Evolutionary conservation across 2,329 filamentous ascomycete genomes (phyloP).

Genomic region (Blastomyces gilchristii): DNA sequence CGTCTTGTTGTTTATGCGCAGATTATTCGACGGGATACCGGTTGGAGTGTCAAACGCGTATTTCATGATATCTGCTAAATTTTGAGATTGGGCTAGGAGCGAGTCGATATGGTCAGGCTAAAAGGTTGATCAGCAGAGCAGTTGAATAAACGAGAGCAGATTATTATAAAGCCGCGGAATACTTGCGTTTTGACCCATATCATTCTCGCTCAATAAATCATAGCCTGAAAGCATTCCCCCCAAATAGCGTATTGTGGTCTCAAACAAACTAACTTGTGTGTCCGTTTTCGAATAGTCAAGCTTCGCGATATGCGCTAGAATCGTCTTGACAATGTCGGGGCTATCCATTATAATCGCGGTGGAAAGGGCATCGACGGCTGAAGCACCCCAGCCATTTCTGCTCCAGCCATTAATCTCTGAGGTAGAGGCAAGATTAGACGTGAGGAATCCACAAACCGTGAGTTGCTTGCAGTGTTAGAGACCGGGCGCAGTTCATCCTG

Average conservation of each 20-base stretch:
- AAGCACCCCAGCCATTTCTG: conserved; percentile 78
- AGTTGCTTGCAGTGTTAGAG: conserved; percentile 55
- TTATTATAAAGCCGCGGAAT: not conserved
- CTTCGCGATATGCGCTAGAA: conserved; percentile 58
- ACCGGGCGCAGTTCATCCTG: conserved; percentile 65
- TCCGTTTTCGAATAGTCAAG: conserved; percentile 60
- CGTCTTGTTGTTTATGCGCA: conserved; percentile 49
- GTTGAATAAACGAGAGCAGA: not conserved
- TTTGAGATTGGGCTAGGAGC: conserved; percentile 57
- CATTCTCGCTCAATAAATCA: conserved; percentile 55
- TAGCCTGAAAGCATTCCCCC: conserved; percentile 66
- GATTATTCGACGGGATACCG: conserved; percentile 61
- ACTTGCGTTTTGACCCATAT: conserved; percentile 38
- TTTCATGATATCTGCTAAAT: conserved; percentile 61
- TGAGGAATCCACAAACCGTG: conserved; percentile 45
- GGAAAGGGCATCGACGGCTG: conserved; percentile 67
- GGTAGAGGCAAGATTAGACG: not conserved
- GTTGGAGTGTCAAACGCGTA: conserved; percentile 68
- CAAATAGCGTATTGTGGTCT: conserved; percentile 82
- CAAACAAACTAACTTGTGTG: conserved; percentile 63
- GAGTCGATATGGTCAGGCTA: conserved; percentile 13
- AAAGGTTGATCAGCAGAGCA: not conserved
- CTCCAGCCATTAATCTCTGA: conserved; percentile 7
- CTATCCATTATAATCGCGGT: conserved; percentile 72
- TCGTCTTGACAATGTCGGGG: conserved; percentile 55